These are phyloP conservation scores for Apocynum venetum DNA, from an alignment of 257 asterid species.

Conservation along the genomic window DNA sequence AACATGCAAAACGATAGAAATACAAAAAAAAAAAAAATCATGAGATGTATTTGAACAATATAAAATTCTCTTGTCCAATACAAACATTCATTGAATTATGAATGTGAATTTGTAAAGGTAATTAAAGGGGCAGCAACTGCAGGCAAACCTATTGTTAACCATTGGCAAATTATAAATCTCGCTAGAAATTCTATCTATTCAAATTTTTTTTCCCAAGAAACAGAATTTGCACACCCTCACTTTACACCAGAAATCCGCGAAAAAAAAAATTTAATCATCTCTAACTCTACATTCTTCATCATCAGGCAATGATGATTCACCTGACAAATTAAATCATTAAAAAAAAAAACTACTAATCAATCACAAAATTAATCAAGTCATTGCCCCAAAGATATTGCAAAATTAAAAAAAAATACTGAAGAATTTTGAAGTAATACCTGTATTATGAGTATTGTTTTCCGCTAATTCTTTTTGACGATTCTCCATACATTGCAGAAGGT, in stretches of 20 bases:
- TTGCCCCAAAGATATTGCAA: too few relatives aligned
- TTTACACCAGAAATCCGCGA: constrained; percentile 22
- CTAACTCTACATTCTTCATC: constrained; percentile 17
- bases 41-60: background rate
- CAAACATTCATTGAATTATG: constrained; percentile 1
- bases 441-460: background rate
- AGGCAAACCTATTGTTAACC: constrained; percentile 16
- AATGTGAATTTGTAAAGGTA: constrained; percentile 6
- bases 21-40: background rate
- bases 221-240: constrained; percentile 16
- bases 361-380: background rate
- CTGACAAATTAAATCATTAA: constrained; percentile 16
- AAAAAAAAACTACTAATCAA: background rate
- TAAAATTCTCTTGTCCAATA: background rate
- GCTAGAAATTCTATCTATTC: constrained; percentile 10
- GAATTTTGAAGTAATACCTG: constrained; percentile 2
- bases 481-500: constrained; percentile 37
- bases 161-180: constrained; percentile 3
- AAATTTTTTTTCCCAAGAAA: background rate
- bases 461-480: constrained; percentile 32
- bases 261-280: constrained; percentile 13
- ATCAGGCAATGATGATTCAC: constrained; percentile 21
- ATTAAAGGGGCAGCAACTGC: background rate
- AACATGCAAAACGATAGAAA: background rate
- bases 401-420: background rate